Evolutionary conservation across 2,329 filamentous ascomycete genomes (phyloP), one percentile per base, ranked within the genome.

Genomic region (Fusarium phyllophilum): DNA sequence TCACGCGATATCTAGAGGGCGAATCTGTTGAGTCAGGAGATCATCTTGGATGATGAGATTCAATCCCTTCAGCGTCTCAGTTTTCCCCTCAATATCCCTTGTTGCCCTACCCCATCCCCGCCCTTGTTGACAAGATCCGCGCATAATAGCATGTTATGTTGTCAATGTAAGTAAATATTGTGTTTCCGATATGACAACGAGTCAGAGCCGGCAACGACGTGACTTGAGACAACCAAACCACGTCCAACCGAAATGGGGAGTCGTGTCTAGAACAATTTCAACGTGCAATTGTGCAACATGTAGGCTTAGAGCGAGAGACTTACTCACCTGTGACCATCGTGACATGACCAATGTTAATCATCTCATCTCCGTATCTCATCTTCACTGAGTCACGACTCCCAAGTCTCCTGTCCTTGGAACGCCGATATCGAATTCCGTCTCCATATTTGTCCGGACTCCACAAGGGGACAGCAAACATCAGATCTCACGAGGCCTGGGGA

Each of bases 121-220:
- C 66, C 52, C 54, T 62, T 60, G 45, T 66, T 60, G 41, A 62
- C 49, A 38, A 46, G 62, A 68, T 75, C 44, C 62, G 33, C 72
- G 49, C 44, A 26, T 42, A 41, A 56, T 64, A 12, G 39, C n/a
- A 45, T 71, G 63, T 45, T 48, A 34, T 62, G 55, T 60, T 54
- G 54, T 48, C 46, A 57, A 46, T 42, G 45, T 62, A 67, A 60
- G 52, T 73, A 73, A 73, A 67, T 66, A 74, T 68, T 66, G 52
- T 68, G 56, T 56, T 68, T 73, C 65, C 31, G 26, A 65, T 72
- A 44, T 26, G 26, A 49, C 34, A 51, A 60, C 66, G 52, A 72
- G 59, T 68, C 58, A 62, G 39, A 48, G 20, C 38, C 46, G 46
- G 49, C 42, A 61, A 51, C 49, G 55, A 65, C 67, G 51, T 59